Evolutionary conservation across 345 rosid genomes (phyloP).

Genomic region (Salix arbutifolia): DNA sequence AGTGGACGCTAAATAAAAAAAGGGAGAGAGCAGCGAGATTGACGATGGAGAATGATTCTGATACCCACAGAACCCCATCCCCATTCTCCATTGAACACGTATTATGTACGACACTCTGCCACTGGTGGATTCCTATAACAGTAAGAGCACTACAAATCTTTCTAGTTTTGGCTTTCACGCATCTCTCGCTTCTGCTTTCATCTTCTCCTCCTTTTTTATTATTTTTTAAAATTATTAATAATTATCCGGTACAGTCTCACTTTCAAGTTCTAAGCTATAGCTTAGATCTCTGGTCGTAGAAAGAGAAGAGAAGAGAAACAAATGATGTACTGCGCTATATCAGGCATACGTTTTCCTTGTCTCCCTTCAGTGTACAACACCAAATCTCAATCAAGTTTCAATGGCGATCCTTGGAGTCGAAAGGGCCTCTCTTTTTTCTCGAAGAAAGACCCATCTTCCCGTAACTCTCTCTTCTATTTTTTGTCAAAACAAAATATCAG

Average conservation of each 20-base stretch:
- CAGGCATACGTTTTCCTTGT: slow-evolving; percentile 52
- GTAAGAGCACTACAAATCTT: neutral
- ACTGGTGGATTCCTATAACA: neutral
- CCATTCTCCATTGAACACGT: slow-evolving; percentile 52
- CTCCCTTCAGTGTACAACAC: slow-evolving; percentile 32
- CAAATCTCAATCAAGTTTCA: slow-evolving; percentile 40
- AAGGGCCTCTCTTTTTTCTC: slow-evolving; percentile 37
- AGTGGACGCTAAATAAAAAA: neutral
- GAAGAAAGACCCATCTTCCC: slow-evolving; percentile 49
- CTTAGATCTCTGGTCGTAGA: too few relatives aligned
- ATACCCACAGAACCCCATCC: slow-evolving; percentile 18
- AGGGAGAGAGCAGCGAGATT: neutral
- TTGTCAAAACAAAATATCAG: neutral
- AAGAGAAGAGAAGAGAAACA: neutral
- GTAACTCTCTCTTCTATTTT: slow-evolving; percentile 23
- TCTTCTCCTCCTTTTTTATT: slow-evolving; percentile 5
- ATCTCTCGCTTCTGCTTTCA: neutral
- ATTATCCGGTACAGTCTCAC: neutral
- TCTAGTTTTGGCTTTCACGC: slow-evolving; percentile 5
- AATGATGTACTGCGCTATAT: slow-evolving; percentile 54
- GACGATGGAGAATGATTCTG: slow-evolving; percentile 16
- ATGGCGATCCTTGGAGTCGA: slow-evolving; percentile 43
- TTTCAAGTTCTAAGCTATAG: too few relatives aligned
- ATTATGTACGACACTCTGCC: neutral
- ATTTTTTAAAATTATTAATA: neutral